A percentile compares a stretch with the other conserved stretches of the same genome.
Conservation (phyloP, 164 flowering plant species). For the Aristolochia contorta region DNA sequence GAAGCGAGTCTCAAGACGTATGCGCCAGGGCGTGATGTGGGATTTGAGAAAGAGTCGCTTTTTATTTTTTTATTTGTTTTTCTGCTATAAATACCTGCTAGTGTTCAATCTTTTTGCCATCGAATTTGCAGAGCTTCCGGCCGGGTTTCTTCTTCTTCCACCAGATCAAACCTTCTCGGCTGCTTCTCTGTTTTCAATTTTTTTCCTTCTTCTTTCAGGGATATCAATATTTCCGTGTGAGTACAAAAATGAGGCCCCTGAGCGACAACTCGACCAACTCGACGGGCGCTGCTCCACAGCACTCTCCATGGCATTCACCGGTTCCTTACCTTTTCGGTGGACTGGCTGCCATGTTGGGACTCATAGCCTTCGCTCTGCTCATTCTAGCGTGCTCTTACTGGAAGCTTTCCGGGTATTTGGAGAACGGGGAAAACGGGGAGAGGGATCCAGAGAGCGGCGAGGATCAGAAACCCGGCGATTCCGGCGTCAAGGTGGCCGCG, state of each 20-base stretch:
- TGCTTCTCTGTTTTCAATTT: conserved; percentile 1
- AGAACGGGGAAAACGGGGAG: conserved; percentile 19
- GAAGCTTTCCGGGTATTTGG: conserved; percentile 58
- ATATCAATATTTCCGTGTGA: neutral
- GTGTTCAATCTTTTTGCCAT: conserved; percentile 8
- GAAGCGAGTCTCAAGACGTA: too few species aligned
- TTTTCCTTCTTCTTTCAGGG: neutral
- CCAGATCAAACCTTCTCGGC: neutral
- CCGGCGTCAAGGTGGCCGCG: conserved; percentile 19
- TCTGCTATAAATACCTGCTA: conserved; percentile 15
- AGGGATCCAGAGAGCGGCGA: conserved; percentile 37
- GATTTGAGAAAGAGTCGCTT: conserved; percentile 1
- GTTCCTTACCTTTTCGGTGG: conserved; percentile 90
- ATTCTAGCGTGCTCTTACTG: conserved; percentile 80
- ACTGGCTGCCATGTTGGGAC: conserved; percentile 75
- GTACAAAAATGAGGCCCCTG: conserved; percentile 25
- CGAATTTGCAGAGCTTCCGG: neutral
- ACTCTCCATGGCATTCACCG: conserved; percentile 81
- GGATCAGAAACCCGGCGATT: conserved; percentile 17
- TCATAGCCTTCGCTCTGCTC: conserved; percentile 73
- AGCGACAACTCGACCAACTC: conserved; percentile 8
- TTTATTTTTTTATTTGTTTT: too few species aligned
- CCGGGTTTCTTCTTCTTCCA: conserved; percentile 2
- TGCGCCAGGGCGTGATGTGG: too few species aligned
- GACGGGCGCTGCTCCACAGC: conserved; percentile 8